Conservation (phyloP, 331 rosid genomes). For the Pyracantha coccinea region DNA sequence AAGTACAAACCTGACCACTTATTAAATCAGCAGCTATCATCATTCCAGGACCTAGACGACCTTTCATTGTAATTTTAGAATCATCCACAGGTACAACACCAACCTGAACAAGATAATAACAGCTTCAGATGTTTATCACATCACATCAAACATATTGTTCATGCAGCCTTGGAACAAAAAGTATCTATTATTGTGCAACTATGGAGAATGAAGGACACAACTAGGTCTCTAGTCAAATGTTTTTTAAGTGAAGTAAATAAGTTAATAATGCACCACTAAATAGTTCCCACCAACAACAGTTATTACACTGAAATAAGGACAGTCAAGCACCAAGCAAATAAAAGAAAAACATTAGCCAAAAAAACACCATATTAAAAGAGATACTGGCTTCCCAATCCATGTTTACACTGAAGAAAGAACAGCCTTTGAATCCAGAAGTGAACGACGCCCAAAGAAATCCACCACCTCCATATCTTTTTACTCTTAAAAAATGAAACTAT, state of each 20-base stretch:
- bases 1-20: conserved; percentile 80
- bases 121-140: background rate
- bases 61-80: conserved; percentile 88
- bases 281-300: background rate
- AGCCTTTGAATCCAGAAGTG: background rate
- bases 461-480: background rate
- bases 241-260: background rate
- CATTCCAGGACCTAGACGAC: conserved; percentile 99
- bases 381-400: background rate
- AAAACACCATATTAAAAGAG: background rate
- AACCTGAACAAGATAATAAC: conserved; percentile 44
- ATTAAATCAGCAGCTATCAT: conserved; percentile 89
- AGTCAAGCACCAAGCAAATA: background rate
- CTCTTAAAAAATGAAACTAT: background rate
- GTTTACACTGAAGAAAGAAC: background rate
- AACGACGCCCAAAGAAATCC: background rate
- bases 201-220: background rate
- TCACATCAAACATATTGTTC: background rate
- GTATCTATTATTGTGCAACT: background rate
- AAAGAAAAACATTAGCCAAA: background rate
- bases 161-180: background rate
- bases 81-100: conserved; percentile 95
- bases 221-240: background rate
- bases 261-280: background rate
- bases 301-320: background rate